Evolutionary conservation across 116 monocot species (phyloP).

Genomic region (Thalassia testudinum): DNA sequence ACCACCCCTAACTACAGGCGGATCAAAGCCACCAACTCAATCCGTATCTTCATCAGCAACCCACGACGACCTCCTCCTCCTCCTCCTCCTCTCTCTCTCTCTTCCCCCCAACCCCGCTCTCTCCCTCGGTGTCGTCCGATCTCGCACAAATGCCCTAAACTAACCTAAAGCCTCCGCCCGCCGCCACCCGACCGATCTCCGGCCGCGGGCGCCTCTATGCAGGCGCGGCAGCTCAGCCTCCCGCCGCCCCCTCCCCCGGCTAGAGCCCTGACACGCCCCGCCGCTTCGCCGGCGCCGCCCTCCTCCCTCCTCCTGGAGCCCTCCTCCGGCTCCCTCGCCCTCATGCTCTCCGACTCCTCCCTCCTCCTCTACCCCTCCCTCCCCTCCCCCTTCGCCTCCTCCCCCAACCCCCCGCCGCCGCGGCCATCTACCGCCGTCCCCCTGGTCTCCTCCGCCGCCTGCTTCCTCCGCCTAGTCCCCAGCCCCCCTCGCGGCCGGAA

Average conservation of each 20-base stretch:
- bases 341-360: slow-evolving; percentile 41
- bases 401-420: slow-evolving; percentile 11
- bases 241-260: slow-evolving; percentile 4
- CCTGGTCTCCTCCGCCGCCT: slow-evolving; percentile 30
- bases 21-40: too few species aligned
- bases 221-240: not conserved
- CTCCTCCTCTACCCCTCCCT: slow-evolving; percentile 28
- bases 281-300: slow-evolving; percentile 10
- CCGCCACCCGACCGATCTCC: too few species aligned
- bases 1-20: too few species aligned
- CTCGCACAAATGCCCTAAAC: too few species aligned
- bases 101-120: too few species aligned
- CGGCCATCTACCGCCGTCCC: slow-evolving; percentile 19
- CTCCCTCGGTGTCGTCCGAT: too few species aligned
- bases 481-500: slow-evolving; percentile 2
- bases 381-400: slow-evolving; percentile 9
- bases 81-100: too few species aligned
- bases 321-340: slow-evolving; percentile 33
- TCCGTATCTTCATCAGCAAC: too few species aligned
- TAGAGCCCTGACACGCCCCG: slow-evolving; percentile 1
- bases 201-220: too few species aligned
- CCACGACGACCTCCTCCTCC: too few species aligned
- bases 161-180: too few species aligned
- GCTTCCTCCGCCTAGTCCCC: slow-evolving; percentile 39
- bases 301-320: slow-evolving; percentile 36